Base-by-base conservation (phyloP, 2,329 filamentous ascomycete species). In the Ceratocystiopsis brevicomis region DNA sequence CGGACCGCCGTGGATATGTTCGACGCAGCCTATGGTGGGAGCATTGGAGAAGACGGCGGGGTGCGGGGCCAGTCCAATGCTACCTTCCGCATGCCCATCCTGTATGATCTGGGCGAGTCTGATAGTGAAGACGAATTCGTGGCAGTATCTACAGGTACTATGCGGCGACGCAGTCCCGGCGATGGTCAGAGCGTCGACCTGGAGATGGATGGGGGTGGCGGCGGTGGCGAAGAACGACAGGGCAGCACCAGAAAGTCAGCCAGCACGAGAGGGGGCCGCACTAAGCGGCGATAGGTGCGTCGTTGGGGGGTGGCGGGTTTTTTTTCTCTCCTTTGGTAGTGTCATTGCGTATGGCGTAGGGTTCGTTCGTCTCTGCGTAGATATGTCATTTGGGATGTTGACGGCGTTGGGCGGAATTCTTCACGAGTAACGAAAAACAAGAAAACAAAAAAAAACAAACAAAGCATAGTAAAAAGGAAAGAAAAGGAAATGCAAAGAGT, bases 91-190 rank as follows among this genome's bases (percentile, higher is more conserved):
- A 92, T 98, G 79, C 92, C 90, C 0, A 83, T 98, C 3, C 62
- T 95, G n/a, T 74, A 94, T 49, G 84, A 94, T 56, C 73, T 96
- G 39, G 85, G 86, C 40, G 86, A 93, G 53, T 94, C 84, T 52
- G 90, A 96, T 55, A 94, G 84, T 55, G 90, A 95, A 55, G 90
- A 98, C 53, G 92, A 98, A 55, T 77, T 78, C 47, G 62, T 79
- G 21, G 65, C 71, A 5, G 72, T 79, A 18, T 74, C 71, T 16
- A 72, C 74, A 1, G 88, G 88, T 12, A 93, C 90, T 39, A 88
- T 93, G 69, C 72, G 88, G 50, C 73, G 86, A 46, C 81, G 86
- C 56, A 94, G 84, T 56, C 77, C 84, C 12, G 83, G 82, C 1
- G 78, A 81, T 44, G 73, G 73, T 40, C 69, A 78, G 51, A 76